These are phyloP conservation scores for Mucor indicus DNA, from an alignment of 371 early-diverging fungal genomes.

Conservation along the genomic window DNA sequence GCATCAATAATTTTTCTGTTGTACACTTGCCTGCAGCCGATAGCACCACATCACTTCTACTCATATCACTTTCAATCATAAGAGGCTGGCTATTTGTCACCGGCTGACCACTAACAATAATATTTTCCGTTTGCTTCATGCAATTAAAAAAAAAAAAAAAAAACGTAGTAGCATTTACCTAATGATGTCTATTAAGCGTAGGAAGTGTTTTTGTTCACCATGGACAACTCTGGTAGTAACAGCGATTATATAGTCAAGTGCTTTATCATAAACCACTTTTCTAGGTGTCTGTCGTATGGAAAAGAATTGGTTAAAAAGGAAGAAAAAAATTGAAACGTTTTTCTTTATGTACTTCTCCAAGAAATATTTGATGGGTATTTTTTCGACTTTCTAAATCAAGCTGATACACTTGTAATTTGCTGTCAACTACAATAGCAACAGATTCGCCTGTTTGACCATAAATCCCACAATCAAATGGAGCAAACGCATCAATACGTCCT, in stretches of 20 bases:
- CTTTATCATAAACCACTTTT: conserved; percentile 16
- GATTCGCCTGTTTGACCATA: conserved; percentile 1
- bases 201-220: conserved; percentile 10
- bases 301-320: too few relatives aligned
- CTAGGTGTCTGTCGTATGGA: conserved; percentile 16
- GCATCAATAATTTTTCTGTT: not conserved
- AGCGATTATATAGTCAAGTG: conserved; percentile 8
- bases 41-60: conserved; percentile 4
- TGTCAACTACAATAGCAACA: conserved; percentile 20
- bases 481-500: conserved; percentile 8
- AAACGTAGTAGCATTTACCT: conserved; percentile 3
- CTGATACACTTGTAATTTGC: conserved; percentile 16
- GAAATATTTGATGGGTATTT: conserved; percentile 12
- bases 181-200: conserved; percentile 12
- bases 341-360: conserved; percentile 21
- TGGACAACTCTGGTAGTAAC: conserved; percentile 6
- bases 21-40: conserved; percentile 18
- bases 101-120: conserved; percentile 11
- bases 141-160: too few relatives aligned
- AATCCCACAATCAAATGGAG: conserved; percentile 10
- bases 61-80: conserved; percentile 13
- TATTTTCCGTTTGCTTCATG: not conserved
- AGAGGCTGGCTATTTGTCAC: conserved; percentile 12
- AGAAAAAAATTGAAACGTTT: not conserved
- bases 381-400: not conserved